Evolutionary conservation across 352 stramenopile species (phyloP), one percentile per base, ranked within the genome.

Genomic region (Phytopythium oedochilum): DNA sequence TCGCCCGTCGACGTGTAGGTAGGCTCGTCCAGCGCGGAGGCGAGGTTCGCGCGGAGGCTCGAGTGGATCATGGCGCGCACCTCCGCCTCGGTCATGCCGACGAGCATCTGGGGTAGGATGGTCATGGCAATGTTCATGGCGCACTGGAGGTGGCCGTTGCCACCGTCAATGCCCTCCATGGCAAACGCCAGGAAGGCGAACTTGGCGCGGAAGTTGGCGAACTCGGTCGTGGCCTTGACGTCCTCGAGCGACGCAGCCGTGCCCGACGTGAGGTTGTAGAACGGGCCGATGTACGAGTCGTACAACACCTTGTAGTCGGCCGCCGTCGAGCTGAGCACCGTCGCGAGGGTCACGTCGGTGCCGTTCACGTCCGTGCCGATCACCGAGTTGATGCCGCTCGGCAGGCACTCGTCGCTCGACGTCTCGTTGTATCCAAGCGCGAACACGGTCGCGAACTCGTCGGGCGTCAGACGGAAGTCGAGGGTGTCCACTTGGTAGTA

Each of bases 191-290:
- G 63, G 64, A 83, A 84, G 0, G 48, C 48, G 7, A 87, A 60
- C 55, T 84, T 83, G 53, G 76, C 73, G 14, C 69, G 69, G 59
- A 87, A 87, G 67, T 87, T 87, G 53, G 71, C 54, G 64, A 62
- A 87, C 55, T 68, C 67, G 5, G 57, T 46, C 1, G 62, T 79
- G 47, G 68, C 51, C 53, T 84, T 79, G 25, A 75, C 61, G 29
- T 74, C 61, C 42, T 64, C 62, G 5, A 78, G 61, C 26, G 61
- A 46, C 11, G 63, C 44, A 14, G 39, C 34, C 40, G 28, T 26
- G 51, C 61, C 66, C 25, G 36, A 66, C 47, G 57, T 77, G 45
- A 81, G 50, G 56, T 75, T 77, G 68, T 74, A 71, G 11, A 44
- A 71, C 1, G 74, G 71, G 0, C 52, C 74, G 23, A 88, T 71